Conservation (phyloP, 2,329 filamentous ascomycete species). For the Xylariaceae sp. region DNA sequence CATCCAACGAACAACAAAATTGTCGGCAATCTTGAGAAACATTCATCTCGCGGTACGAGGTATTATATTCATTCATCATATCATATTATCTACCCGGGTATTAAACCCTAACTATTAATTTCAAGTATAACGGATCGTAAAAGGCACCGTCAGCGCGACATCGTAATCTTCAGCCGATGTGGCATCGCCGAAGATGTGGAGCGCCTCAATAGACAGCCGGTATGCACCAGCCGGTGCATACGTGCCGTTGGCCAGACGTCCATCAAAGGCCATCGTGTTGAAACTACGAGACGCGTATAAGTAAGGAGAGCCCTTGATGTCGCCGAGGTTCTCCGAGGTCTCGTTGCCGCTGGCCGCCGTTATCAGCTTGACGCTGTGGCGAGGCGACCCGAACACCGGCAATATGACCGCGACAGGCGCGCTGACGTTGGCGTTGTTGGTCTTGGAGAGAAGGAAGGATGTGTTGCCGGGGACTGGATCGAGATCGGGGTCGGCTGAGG, state of each 20-base stretch:
- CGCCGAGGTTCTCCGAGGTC: conserved; percentile 32
- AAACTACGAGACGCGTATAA: conserved; percentile 32
- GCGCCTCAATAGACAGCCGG: conserved; percentile 43
- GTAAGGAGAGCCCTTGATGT: conserved; percentile 39
- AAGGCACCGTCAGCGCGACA: conserved; percentile 35
- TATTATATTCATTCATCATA: background rate
- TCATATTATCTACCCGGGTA: background rate
- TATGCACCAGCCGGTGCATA: conserved; percentile 47
- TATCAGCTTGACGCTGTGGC: conserved; percentile 42
- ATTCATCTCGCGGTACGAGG: no score
- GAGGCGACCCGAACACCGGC: conserved; percentile 42
- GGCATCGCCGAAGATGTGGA: conserved; percentile 47
- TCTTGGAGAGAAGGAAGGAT: conserved; percentile 26
- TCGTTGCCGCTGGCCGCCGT: conserved; percentile 34
- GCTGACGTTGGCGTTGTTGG: conserved; percentile 22
- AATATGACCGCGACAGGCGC: conserved; percentile 38
- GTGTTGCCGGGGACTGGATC: conserved; percentile 24
- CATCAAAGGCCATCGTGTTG: conserved; percentile 38
- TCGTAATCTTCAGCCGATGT: conserved; percentile 44
- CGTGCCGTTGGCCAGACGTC: conserved; percentile 40
- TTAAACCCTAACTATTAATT: background rate
- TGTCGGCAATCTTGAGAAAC: no score
- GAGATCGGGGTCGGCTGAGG: conserved; percentile 32
- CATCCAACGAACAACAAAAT: no score
- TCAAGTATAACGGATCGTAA: conserved; percentile 40